Evolutionary conservation across 2,329 filamentous ascomycete species (phyloP), one percentile per base, ranked within the genome.

Genomic region (Penicillium griseofulvum): DNA sequence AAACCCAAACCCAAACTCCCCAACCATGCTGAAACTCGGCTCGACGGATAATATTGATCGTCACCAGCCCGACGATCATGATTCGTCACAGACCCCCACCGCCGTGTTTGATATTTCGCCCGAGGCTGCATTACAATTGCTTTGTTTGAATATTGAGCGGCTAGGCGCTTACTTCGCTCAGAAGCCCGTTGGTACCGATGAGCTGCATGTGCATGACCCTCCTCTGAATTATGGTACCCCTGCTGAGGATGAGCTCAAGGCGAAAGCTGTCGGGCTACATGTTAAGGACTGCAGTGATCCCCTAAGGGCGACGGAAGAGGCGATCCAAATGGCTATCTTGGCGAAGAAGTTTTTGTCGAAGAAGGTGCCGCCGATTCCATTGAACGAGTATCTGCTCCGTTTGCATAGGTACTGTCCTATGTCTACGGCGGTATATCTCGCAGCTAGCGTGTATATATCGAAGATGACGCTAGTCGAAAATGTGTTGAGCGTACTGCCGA

Each of bases 281-380:
- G 74, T 60, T 69, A 72, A 61, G 64, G 50, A 59, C 24, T 19
- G 67, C 10, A 66, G 76, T 33, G 73, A 79, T 36, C 69, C 79
- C 33, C 73, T 86, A 11, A 84, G 90, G 70, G 86, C 85, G 29
- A 86, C 91, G 64, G 87, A 88, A 22, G 78, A 91, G 54, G 85
- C 87, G 57, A 76, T 90, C 33, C 92, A 97, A 71, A 89, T 94
- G 69, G 87, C 86, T 59, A 88, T 91, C 61, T 90, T 97, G 61
- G 91, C 90, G 17, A 86, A 91, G 63, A 94, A 94, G 67, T 99
- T 99, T 75, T 95, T 94, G 78, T 93, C 89, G 61, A 96, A 94
- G 71, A 84, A 86, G 48, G 86, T 91, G 16, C 93, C 94, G 19
- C 87, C 89, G 11, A 93, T 97, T 62, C 82, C 86, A 34, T 81